Base-by-base conservation (phyloP, 1,139 yeast species). In the Yamadazyma mexicana region DNA sequence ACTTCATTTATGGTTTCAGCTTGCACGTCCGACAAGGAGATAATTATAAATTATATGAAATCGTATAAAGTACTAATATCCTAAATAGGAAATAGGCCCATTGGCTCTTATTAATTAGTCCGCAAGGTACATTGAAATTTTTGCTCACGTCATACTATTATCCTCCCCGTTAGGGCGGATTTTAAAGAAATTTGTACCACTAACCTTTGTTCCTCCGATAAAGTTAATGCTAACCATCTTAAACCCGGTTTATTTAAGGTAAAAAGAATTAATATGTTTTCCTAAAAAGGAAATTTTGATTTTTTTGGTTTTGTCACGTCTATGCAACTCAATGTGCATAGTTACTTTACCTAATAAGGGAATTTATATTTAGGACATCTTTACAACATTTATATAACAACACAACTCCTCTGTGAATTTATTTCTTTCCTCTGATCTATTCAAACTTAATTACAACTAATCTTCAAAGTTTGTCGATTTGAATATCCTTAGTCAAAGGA, bases 281-380 rank as follows among this genome's bases (percentile, higher is more conserved):
- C 35, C 35, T 25, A 12, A 24, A 15, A 5, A 11, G 20, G 35
- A 6, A 33, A 33, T 33, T 33, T 25, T n/a, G 8, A n/a, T 14
- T 8, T 15, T 28, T 20, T 14, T 22, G 35, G 25, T 4, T 9
- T 18, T 17, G 17, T 17, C 35, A 33, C 35, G 10, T 12, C 16
- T 3, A 6, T 33, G 35, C 31, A 11, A 3, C 11, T 26, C 6
- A 9, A 33, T 33, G 35, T 14, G 17, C 31, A 7, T 43, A 42
- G 42, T 47, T 40, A 44, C 44, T 38, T 43, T 49, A 38, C 54
- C 50, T 38, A 40, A 35, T 27, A 31, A 37, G 49, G 54, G 33
- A 49, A 49, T 43, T 43, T 28, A 4, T 20, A 6, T 11, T 24
- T n/a, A 27, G 5, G 26, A 14, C 12, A 9, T 11, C 26, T 30